Conservation (phyloP, 169 alveolate genomes). For the Plasmodium gallinaceum region DNA sequence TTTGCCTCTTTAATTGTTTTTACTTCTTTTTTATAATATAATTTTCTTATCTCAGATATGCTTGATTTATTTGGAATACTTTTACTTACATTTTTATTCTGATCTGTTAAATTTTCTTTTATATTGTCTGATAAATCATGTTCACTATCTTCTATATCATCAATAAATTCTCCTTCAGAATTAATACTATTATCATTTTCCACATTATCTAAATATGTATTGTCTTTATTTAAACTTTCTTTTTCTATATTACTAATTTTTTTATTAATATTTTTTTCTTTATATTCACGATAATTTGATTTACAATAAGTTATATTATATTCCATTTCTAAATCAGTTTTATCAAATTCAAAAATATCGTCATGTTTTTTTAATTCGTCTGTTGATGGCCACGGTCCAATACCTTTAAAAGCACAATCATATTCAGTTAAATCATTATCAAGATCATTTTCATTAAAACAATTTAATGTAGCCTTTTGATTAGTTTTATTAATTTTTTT, state of each 20-base stretch:
- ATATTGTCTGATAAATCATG: neutral
- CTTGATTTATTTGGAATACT: neutral
- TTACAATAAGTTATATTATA: constrained; percentile 64
- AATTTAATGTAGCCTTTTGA: constrained; percentile 21
- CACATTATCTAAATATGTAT: neutral
- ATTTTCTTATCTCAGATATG: constrained; percentile 21
- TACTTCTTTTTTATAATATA: constrained; percentile 72
- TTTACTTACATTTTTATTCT: neutral
- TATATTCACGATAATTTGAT: constrained; percentile 16
- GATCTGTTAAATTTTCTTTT: neutral
- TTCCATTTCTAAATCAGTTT: constrained; percentile 66
- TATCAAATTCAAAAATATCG: constrained; percentile 50
- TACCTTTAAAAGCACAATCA: constrained; percentile 80
- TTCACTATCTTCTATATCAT: neutral
- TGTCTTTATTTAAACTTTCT: neutral
- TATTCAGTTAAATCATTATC: constrained; percentile 82
- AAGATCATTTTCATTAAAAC: constrained; percentile 72
- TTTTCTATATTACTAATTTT: neutral
- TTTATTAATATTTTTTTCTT: constrained; percentile 10
- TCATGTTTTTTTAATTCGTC: constrained; percentile 76
- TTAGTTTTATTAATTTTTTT: constrained; percentile 1
- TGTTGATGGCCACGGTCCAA: constrained; percentile 85
- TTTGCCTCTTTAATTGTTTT: constrained; percentile 83
- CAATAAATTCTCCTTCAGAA: neutral
- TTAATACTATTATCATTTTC: neutral